phyloP scores from a whole-genome alignment of 306 rosid species.

The Fagus crenata region DNA sequence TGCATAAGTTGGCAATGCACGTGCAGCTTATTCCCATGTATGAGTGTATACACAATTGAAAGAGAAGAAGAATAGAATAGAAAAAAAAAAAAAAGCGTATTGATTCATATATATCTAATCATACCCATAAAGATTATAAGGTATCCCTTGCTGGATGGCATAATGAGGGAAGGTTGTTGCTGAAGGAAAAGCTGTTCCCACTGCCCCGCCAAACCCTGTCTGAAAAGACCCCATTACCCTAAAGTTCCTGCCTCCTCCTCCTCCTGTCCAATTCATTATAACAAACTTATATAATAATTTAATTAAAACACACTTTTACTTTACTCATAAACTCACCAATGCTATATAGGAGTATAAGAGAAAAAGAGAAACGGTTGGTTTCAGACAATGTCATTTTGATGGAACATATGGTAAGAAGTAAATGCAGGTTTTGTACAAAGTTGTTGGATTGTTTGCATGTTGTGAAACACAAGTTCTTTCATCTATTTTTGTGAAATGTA shows the following conservation, averaged over 20 bases:
- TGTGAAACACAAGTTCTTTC: slow-evolving; percentile 17
- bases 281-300: neutral
- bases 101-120: slow-evolving; percentile 17
- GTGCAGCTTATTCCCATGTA: slow-evolving; percentile 38
- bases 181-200: slow-evolving; percentile 74
- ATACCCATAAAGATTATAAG: slow-evolving; percentile 87
- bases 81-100: slow-evolving; percentile 1
- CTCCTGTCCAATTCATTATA: slow-evolving; percentile 40
- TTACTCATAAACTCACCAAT: neutral
- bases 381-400: neutral
- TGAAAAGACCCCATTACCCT: slow-evolving; percentile 85
- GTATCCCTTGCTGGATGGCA: slow-evolving; percentile 92
- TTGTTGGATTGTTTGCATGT: slow-evolving; percentile 22
- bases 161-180: slow-evolving; percentile 93
- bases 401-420: neutral
- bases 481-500: slow-evolving; percentile 27
- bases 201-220: slow-evolving; percentile 84
- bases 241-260: slow-evolving; percentile 72
- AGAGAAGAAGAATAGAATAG: neutral
- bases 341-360: too few relatives aligned
- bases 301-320: neutral
- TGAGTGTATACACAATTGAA: neutral
- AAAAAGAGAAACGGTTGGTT: too few relatives aligned
- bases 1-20: slow-evolving; percentile 74
- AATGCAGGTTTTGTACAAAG: neutral